phyloP scores from a whole-genome alignment of 352 stramenopile species.

The Blastocystis sp. region DNA sequence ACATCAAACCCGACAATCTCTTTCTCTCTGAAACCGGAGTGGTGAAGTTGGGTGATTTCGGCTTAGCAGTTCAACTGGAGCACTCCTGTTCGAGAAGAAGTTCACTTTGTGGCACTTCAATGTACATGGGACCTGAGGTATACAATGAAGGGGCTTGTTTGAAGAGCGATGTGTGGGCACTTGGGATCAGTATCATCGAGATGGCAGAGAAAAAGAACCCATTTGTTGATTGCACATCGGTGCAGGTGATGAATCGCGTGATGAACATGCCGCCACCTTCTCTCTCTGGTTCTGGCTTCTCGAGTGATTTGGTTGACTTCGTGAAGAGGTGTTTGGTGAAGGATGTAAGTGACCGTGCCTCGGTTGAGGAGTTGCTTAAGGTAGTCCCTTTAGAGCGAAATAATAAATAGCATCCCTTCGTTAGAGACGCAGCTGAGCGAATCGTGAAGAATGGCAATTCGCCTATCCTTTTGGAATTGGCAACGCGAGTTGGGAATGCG shows the following conservation, averaged over 20 bases:
- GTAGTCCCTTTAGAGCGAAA: not conserved
- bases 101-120: not conserved
- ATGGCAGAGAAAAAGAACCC: not conserved
- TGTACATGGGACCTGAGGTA: not conserved
- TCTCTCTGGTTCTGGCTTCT: not conserved
- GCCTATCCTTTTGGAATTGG: not conserved
- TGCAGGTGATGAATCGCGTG: not conserved
- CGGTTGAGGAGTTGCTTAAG: not conserved
- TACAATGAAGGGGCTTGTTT: not conserved
- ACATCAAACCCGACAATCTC: not conserved
- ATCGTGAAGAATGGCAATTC: not conserved
- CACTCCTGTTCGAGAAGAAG: not conserved
- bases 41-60: not conserved
- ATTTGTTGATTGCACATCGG: not conserved
- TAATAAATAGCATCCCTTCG: not conserved
- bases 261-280: not conserved
- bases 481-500: not conserved
- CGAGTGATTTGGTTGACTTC: not conserved
- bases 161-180: not conserved
- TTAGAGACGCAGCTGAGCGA: not conserved
- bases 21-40: not conserved
- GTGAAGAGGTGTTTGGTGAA: not conserved
- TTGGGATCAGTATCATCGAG: not conserved
- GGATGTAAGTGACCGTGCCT: not conserved
- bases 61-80: not conserved